Percentiles rank a stretch among this genome's conserved stretches.
Evolutionary conservation across 176 grass and related monocot genomes (phyloP).

Genomic region (Oryza glaberrima): DNA sequence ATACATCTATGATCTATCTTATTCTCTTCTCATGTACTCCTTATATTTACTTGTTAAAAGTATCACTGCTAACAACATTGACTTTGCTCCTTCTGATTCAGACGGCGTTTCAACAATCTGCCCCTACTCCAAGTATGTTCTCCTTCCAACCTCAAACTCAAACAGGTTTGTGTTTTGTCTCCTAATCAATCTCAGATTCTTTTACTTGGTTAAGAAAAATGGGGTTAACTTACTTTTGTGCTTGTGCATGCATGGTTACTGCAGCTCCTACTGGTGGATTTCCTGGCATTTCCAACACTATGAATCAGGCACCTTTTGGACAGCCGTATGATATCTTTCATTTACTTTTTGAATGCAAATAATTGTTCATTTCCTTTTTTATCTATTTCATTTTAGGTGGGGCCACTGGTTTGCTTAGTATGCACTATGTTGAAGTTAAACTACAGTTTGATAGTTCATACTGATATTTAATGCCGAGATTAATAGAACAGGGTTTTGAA

Average conservation of each 20-base stretch:
- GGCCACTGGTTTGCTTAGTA: neutral
- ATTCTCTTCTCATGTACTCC: conserved; percentile 22
- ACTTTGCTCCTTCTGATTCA: conserved; percentile 39
- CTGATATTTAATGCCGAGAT: conserved; percentile 14
- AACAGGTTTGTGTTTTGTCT: conserved; percentile 57
- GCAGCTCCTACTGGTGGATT: conserved; percentile 63
- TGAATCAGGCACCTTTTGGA: conserved; percentile 53
- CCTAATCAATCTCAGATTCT: conserved; percentile 3
- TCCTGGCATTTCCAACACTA: conserved; percentile 49
- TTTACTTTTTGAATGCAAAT: conserved; percentile 35
- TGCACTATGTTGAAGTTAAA: conserved; percentile 14
- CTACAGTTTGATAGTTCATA: conserved; percentile 7
- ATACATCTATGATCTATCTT: conserved; percentile 7
- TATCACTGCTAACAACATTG: conserved; percentile 6
- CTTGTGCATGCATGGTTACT: conserved; percentile 32
- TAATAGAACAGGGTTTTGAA: conserved; percentile 10
- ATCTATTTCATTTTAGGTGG: neutral
- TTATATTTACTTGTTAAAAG: conserved; percentile 33
- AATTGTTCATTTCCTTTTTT: conserved; percentile 25
- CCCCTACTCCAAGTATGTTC: conserved; percentile 48
- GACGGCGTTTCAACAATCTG: conserved; percentile 52
- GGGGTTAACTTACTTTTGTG: conserved; percentile 21
- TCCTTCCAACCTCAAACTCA: conserved; percentile 64
- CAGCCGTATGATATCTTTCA: conserved; percentile 67
- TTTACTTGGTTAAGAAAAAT: conserved; percentile 11